Evolutionary conservation across 257 asterid species (phyloP), one percentile per base, ranked within the genome.

Genomic region (Eucommia ulmoides): DNA sequence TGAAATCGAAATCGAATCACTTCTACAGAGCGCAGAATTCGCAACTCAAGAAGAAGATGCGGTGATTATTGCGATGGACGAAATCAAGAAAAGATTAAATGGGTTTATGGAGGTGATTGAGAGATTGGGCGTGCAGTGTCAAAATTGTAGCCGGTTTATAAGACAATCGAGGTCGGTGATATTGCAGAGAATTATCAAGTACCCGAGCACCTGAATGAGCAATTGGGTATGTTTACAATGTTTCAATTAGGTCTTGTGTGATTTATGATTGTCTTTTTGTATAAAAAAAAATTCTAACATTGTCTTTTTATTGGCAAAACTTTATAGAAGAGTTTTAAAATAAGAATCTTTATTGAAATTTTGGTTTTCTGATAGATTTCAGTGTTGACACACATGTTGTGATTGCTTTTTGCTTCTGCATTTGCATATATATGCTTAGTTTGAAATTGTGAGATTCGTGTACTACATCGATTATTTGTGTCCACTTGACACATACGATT

Each of bases 151-250:
- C 35, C 60, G 79, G 25, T 69, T 74, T 46, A 79, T 83, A 53
- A 67, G 74, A 63, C 74, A 52, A 77, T 85, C 95, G 0, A 71
- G 93, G 64, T 70, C 93, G 0, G 61, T 79, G 73, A 61, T 85
- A 29, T 57, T 79, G 70, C 23, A 79, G 59, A 71, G 63, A 68
- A 85, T 85, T 41, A 77, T 82, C 21, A 73, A 65, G 56, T 62
- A 77, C 44, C 82, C 93, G 0, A 64, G 64, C 41, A 14, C 60
- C 56, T 72, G 23, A 54, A 51, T 70, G 63, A 56, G 45, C 79
- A 64, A n/a, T 35, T 33, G 22, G 80, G 82, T 68, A 68, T 77
- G 81, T 63, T 78, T 54, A 63, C n/a, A n/a, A n/a, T n/a, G n/a
- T n/a, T n/a, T n/a, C n/a, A n/a, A n/a, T n/a, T n/a, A n/a, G n/a